Evolutionary conservation across 192 early-diverging fungal genomes (phyloP).

Genomic region (Backusella tarrabulga): DNA sequence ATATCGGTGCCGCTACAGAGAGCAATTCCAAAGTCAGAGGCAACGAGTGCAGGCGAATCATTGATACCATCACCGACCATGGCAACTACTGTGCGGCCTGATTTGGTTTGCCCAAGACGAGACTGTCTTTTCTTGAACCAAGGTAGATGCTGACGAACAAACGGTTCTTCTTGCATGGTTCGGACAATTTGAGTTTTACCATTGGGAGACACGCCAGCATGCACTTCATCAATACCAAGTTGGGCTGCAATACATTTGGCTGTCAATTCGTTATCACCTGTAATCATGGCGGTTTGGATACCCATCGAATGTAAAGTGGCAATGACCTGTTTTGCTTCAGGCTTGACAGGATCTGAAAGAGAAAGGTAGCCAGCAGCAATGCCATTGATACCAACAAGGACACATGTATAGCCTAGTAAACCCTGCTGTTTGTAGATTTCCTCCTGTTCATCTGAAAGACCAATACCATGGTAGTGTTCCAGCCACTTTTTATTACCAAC

Average conservation of each 20-base stretch:
- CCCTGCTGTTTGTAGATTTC: conserved; percentile 36
- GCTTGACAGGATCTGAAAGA: conserved; percentile 82
- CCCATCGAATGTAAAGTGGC: conserved; percentile 72
- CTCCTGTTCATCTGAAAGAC: conserved; percentile 29
- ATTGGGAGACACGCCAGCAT: conserved; percentile 87
- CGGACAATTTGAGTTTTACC: conserved; percentile 82
- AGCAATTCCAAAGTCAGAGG: conserved; percentile 85
- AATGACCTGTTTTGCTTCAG: conserved; percentile 72
- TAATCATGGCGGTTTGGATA: conserved; percentile 85
- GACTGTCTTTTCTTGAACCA: conserved; percentile 2
- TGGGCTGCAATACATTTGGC: conserved; percentile 79
- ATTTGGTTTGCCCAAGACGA: neutral
- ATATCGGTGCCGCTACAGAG: conserved; percentile 92
- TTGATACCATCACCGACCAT: conserved; percentile 99
- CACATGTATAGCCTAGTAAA: conserved; percentile 75
- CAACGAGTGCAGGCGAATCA: conserved; percentile 88
- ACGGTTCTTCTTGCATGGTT: conserved; percentile 8
- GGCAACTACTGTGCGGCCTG: conserved; percentile 52
- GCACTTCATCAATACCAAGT: conserved; percentile 81
- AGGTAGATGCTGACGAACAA: neutral
- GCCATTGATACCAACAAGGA: conserved; percentile 69
- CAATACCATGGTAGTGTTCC: conserved; percentile 37
- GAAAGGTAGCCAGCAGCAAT: conserved; percentile 67
- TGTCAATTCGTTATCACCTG: conserved; percentile 87
- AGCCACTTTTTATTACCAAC: conserved; percentile 79